Evolutionary conservation across 2,329 filamentous ascomycete species (phyloP), one percentile per base, ranked within the genome.

Genomic region (Pseudopithomyces chartarum): DNA sequence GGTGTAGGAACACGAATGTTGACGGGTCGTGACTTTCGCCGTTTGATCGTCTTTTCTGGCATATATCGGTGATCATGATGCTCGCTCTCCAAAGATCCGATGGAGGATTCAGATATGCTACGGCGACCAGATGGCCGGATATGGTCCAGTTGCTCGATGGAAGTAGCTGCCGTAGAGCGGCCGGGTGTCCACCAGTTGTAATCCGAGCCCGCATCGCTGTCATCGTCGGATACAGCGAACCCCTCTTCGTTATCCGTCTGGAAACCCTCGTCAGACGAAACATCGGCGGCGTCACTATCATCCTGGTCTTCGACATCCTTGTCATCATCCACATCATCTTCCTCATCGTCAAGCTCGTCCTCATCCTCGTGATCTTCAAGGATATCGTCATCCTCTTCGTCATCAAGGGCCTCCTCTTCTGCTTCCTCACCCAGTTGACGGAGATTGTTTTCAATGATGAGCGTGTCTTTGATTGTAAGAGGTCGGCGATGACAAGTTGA

Each of bases 401-500:
- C 87, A 54, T 90, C 82, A 10, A 89, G 80, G 3, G 88, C 93
- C 76, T 98, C 95, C 67, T 96, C 91, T 71, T 98, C 95, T 1
- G 88, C 95, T 76, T 99, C 94, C 71, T 91, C 89, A 46, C 88
- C 94, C 23, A 98, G 79, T 59, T 90, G 88, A 47, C 94, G 89
- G 60, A 99, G 95, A 29, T 87, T 87, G 60, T 92, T 92, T 77
- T 99, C 95, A 76, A 96, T 96, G 73, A 87, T 84, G 63, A 99
- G 82, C 4, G 93, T 96, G 72, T 98, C 95, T 64, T 89, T 87
- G 62, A 99, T 88, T 3, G 93, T 98, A 38, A 99, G 82, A 68
- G 91, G 92, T 48, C 83, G 83, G 54, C 83, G 83, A 62, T 87
- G 81, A 32, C 85, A 84, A 7, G 84, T 82, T 33, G 85, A 81